A percentile compares a stretch with the other conserved stretches of the same genome.
Conservation (phyloP, 306 rosid genomes). For the Prunus davidiana region DNA sequence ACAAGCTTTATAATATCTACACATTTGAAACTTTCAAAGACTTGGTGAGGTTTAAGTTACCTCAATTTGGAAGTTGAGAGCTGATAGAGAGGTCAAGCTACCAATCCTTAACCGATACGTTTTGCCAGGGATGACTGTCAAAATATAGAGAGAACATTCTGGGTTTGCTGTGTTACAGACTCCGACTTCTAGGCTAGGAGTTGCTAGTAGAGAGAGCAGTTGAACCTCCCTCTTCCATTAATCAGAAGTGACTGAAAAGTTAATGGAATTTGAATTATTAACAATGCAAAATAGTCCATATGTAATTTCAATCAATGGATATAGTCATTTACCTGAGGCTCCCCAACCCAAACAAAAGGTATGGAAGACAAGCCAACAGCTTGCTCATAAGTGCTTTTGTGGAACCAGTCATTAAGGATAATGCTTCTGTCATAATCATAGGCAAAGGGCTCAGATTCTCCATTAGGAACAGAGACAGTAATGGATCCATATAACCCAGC, state of each 20-base stretch:
- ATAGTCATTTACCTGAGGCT: constrained; percentile 58
- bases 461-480: constrained; percentile 47
- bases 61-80: constrained; percentile 83
- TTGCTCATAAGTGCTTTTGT: constrained; percentile 60
- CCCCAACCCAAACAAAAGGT: constrained; percentile 62
- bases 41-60: constrained; percentile 24
- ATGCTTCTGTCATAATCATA: constrained; percentile 74
- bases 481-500: constrained; percentile 74
- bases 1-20: background rate
- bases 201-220: constrained; percentile 44
- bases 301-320: background rate
- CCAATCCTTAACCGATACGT: constrained; percentile 67
- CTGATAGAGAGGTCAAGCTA: constrained; percentile 73
- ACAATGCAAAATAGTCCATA: background rate
- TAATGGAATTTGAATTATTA: background rate
- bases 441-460: constrained; percentile 60
- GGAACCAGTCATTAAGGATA: constrained; percentile 82
- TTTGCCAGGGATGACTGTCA: constrained; percentile 57
- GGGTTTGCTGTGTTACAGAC: constrained; percentile 56
- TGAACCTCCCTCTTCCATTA: constrained; percentile 78
- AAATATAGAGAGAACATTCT: constrained; percentile 52
- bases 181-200: constrained; percentile 22
- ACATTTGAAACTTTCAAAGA: background rate
- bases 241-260: constrained; percentile 68
- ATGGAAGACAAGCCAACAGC: constrained; percentile 61